These are phyloP conservation scores for Trichoderma hamatum DNA, from an alignment of 2,329 filamentous ascomycete species.

Conservation along the genomic window DNA sequence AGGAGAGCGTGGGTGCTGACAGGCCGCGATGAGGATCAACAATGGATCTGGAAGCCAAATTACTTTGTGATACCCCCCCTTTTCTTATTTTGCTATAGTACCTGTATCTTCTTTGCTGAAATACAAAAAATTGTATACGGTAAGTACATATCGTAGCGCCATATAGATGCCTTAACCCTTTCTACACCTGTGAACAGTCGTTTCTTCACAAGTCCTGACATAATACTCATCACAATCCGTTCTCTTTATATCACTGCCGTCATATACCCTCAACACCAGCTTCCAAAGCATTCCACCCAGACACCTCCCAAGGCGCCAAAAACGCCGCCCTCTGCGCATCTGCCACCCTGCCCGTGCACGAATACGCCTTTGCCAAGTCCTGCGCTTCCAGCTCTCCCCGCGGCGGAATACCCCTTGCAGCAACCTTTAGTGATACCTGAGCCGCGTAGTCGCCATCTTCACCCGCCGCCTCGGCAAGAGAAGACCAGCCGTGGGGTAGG, in stretches of 20 bases:
- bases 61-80: slow-evolving; percentile 25
- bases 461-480: slow-evolving; percentile 58
- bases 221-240: neutral
- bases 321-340: slow-evolving; percentile 79
- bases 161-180: neutral
- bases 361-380: slow-evolving; percentile 73
- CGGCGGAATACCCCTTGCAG: slow-evolving; percentile 73
- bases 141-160: neutral
- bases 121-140: neutral
- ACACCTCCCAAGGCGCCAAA: slow-evolving; percentile 75
- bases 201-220: neutral
- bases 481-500: slow-evolving; percentile 78
- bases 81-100: neutral
- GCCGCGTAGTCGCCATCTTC: slow-evolving; percentile 52
- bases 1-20: slow-evolving; percentile 56
- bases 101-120: neutral
- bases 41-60: slow-evolving; percentile 1
- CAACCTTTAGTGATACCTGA: slow-evolving; percentile 82
- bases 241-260: neutral
- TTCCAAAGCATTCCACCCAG: slow-evolving; percentile 65
- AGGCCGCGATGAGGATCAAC: slow-evolving; percentile 20
- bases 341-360: slow-evolving; percentile 68
- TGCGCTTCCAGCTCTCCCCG: slow-evolving; percentile 66
- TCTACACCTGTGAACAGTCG: neutral
- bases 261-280: slow-evolving; percentile 35